Conservation (phyloP, 2,329 filamentous ascomycete genomes). For the Sporothrix luriei region DNA sequence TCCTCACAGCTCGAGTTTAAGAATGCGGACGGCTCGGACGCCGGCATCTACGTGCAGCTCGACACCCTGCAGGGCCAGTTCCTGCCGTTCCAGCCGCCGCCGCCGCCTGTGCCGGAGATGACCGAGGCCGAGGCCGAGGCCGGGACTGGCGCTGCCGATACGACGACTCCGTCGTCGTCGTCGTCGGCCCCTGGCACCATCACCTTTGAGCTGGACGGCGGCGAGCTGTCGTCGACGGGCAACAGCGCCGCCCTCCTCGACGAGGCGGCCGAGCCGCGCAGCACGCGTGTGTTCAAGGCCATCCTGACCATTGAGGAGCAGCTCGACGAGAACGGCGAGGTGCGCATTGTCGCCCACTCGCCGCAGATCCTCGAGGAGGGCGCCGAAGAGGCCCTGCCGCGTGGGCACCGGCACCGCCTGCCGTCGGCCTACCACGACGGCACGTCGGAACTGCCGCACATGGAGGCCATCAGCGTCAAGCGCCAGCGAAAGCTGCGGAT, state of each 20-base stretch:
- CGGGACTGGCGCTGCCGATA: conserved; percentile 24
- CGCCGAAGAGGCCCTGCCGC: conserved; percentile 48
- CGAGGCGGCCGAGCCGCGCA: conserved; percentile 42
- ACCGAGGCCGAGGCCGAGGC: conserved; percentile 37
- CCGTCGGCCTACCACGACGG: conserved; percentile 15
- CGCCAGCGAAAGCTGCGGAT: conserved; percentile 94
- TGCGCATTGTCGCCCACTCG: conserved; percentile 63
- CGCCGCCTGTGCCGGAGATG: conserved; percentile 66
- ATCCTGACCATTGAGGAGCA: conserved; percentile 70
- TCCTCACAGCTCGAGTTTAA: conserved; percentile 56
- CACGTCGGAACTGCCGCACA: conserved; percentile 45
- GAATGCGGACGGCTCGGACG: conserved; percentile 59
- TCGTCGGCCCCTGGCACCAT: not conserved
- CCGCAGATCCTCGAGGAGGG: conserved; percentile 50
- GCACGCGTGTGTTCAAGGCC: conserved; percentile 63
- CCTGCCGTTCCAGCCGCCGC: conserved; percentile 82
- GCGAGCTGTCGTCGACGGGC: conserved; percentile 39
- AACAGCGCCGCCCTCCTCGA: conserved; percentile 37
- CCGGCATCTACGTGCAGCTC: conserved; percentile 66
- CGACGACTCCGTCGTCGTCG: not conserved
- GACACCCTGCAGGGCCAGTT: conserved; percentile 71
- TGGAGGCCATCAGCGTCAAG: conserved; percentile 87
- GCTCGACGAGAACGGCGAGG: conserved; percentile 60
- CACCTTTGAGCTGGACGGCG: conserved; percentile 42
- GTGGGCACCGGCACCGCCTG: conserved; percentile 21